Conservation (phyloP, 129 eudicot genomes). For the Tagetes patula region DNA sequence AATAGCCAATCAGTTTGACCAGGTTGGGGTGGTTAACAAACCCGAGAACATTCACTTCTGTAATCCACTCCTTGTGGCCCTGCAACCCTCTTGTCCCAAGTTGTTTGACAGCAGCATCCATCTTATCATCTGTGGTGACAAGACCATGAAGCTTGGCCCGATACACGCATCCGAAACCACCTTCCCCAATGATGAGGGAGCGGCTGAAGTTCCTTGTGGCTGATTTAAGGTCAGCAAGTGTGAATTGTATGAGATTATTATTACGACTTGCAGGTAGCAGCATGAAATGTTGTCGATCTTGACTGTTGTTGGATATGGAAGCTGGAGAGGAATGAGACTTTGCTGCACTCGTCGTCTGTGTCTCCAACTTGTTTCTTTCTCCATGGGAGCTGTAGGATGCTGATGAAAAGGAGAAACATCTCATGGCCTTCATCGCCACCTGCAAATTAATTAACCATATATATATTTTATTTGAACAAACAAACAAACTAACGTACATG, state of each 20-base stretch:
- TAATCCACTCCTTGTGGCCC: conserved; percentile 93
- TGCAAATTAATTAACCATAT: neutral
- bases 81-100: conserved; percentile 80
- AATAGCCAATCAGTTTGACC: conserved; percentile 67
- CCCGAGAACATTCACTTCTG: conserved; percentile 86
- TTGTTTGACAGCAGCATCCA: conserved; percentile 72
- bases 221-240: conserved; percentile 54
- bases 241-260: conserved; percentile 51
- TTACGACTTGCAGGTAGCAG: conserved; percentile 35
- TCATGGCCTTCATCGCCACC: conserved; percentile 44
- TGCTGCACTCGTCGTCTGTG: conserved; percentile 30
- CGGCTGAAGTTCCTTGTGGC: conserved; percentile 71
- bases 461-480: too few species aligned
- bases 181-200: conserved; percentile 74
- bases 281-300: conserved; percentile 43
- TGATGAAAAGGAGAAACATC: conserved; percentile 56
- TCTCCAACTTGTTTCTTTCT: conserved; percentile 42
- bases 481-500: too few species aligned
- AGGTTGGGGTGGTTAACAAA: conserved; percentile 69
- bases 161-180: conserved; percentile 84
- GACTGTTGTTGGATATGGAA: conserved; percentile 43
- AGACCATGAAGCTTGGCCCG: conserved; percentile 36
- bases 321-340: conserved; percentile 50
- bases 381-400: conserved; percentile 24
- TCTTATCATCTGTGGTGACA: conserved; percentile 32